These are phyloP conservation scores for Globisporangium lucens DNA, from an alignment of 352 stramenopile genomes.

Conservation along the genomic window DNA sequence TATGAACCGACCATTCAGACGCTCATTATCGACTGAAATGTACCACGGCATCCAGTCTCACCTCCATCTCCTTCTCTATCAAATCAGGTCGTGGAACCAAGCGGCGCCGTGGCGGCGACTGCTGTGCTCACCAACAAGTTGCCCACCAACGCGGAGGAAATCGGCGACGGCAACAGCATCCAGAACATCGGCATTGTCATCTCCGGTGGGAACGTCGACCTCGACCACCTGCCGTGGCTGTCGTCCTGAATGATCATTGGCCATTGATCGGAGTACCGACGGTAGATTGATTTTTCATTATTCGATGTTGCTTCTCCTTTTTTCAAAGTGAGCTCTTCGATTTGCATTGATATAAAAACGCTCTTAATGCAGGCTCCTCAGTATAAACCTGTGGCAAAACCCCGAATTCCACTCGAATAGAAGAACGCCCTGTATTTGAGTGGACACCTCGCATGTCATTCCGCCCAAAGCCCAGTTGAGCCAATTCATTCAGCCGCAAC, in stretches of 20 bases:
- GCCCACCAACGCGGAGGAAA: constrained; percentile 13
- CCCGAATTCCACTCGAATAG: background rate
- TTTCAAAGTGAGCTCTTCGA: background rate
- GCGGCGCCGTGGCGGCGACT: constrained; percentile 51
- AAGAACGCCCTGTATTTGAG: background rate
- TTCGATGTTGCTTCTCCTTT: no score
- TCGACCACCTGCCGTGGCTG: constrained; percentile 57
- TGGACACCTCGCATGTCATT: background rate
- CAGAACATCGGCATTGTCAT: constrained; percentile 60
- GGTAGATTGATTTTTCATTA: no score
- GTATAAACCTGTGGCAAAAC: background rate
- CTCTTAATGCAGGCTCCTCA: background rate
- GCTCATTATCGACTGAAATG: background rate
- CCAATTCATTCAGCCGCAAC: no score
- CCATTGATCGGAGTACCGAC: no score
- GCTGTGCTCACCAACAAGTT: constrained; percentile 48
- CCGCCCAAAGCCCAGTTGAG: background rate
- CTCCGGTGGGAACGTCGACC: constrained; percentile 64
- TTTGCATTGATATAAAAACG: background rate
- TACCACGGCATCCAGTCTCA: background rate
- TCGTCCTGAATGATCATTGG: background rate
- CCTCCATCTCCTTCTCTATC: background rate
- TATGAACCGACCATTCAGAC: background rate
- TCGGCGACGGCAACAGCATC: background rate
- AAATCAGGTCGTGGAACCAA: constrained; percentile 61